phyloP scores from a whole-genome alignment of 148 eudicot genomes.

The Rhododendron williamsianum region DNA sequence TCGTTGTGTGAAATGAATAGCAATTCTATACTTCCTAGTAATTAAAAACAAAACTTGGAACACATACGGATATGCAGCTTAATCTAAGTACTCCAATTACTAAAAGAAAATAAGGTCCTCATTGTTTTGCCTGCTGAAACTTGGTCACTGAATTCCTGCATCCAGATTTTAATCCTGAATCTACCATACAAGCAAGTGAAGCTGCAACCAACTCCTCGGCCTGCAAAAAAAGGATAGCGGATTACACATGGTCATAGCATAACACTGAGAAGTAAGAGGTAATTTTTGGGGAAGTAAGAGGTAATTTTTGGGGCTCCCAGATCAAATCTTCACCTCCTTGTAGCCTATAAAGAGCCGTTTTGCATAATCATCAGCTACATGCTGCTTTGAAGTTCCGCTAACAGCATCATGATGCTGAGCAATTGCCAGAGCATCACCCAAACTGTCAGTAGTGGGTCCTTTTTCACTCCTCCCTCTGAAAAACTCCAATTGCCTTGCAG shows the following conservation, averaged over 20 bases:
- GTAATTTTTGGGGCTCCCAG: not conserved
- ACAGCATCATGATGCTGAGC: slow-evolving; percentile 99
- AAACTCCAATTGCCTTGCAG: slow-evolving; percentile 89
- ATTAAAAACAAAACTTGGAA: not conserved
- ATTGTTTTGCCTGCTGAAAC: slow-evolving; percentile 67
- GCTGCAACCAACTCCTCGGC: slow-evolving; percentile 75
- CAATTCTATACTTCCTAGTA: not conserved
- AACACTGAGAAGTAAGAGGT: not conserved
- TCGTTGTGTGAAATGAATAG: not conserved
- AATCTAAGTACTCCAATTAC: not conserved
- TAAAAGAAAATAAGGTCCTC: not conserved
- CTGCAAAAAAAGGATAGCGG: slow-evolving; percentile 28
- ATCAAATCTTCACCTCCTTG: slow-evolving; percentile 42
- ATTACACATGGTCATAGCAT: slow-evolving; percentile 5
- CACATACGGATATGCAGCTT: not conserved
- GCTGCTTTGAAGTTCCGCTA: slow-evolving; percentile 85
- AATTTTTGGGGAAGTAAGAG: not conserved
- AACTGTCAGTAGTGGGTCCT: slow-evolving; percentile 60
- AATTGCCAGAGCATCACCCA: slow-evolving; percentile 86
- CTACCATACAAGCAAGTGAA: slow-evolving; percentile 66
- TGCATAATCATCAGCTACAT: slow-evolving; percentile 96
- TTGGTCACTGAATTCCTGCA: slow-evolving; percentile 47
- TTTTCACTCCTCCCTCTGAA: slow-evolving; percentile 60
- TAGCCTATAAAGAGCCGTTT: slow-evolving; percentile 87
- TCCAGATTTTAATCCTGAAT: slow-evolving; percentile 42